These are phyloP conservation scores for Candida dubliniensis DNA, from an alignment of 1,139 yeast genomes.

Conservation along the genomic window DNA sequence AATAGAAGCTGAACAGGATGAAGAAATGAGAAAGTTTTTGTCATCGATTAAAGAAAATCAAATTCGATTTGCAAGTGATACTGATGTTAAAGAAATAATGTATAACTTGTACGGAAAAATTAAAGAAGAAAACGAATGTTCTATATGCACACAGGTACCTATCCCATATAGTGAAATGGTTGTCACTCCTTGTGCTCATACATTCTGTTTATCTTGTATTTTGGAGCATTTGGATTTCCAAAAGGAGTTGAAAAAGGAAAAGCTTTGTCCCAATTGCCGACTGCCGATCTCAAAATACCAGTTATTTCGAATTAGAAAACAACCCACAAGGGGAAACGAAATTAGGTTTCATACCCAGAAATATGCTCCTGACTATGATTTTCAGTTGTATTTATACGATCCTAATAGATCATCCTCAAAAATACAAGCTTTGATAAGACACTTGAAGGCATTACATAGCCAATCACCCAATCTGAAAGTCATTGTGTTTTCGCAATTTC, in stretches of 20 bases:
- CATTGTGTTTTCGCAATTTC: conserved; percentile 90
- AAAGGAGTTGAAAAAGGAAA: conserved; percentile 22
- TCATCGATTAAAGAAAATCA: conserved; percentile 17
- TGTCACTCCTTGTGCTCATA: conserved; percentile 79
- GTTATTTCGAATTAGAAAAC: conserved; percentile 39
- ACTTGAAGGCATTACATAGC: conserved; percentile 52
- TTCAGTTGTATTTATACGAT: conserved; percentile 43
- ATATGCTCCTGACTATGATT: conserved; percentile 26
- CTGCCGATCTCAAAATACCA: conserved; percentile 41
- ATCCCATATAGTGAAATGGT: conserved; percentile 57
- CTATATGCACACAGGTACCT: conserved; percentile 74
- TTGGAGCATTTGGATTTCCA: conserved; percentile 64
- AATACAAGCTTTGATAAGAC: conserved; percentile 65
- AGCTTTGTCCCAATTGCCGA: conserved; percentile 66
- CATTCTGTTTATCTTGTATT: conserved; percentile 75
- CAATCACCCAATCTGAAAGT: conserved; percentile 67
- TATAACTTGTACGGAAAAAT: conserved; percentile 24
- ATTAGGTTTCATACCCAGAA: conserved; percentile 33
- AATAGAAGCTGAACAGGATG: conserved; percentile 18
- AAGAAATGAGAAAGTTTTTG: conserved; percentile 16
- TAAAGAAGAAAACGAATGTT: conserved; percentile 66
- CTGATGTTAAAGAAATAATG: conserved; percentile 30
- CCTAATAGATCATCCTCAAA: conserved; percentile 68
- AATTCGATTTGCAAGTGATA: conserved; percentile 38
- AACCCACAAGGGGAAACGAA: conserved; percentile 31